These are phyloP conservation scores for Sarocladiaceae sp. DNA, from an alignment of 2,329 filamentous ascomycete genomes.

Conservation along the genomic window DNA sequence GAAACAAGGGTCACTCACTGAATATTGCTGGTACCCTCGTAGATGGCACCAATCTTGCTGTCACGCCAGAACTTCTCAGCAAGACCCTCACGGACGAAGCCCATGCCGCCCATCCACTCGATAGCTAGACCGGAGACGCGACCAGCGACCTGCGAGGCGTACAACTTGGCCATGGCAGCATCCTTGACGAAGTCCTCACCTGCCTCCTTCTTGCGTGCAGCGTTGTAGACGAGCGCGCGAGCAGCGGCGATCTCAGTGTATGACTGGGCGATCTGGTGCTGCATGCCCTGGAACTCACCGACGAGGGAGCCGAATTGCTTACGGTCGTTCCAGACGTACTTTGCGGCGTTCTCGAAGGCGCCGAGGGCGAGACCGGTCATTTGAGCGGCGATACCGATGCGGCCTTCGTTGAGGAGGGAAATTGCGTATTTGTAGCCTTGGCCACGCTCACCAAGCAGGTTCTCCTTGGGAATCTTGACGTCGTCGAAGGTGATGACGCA, in stretches of 20 bases:
- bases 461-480: conserved; percentile 81
- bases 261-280: conserved; percentile 95
- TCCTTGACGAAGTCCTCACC: conserved; percentile 93
- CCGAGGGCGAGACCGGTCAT: conserved; percentile 97
- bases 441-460: conserved; percentile 82
- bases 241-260: conserved; percentile 93
- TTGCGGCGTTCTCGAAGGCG: conserved; percentile 88
- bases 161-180: conserved; percentile 97
- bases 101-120: conserved; percentile 99
- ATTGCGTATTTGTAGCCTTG: conserved; percentile 99
- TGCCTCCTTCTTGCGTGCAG: conserved; percentile 95
- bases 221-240: conserved; percentile 90
- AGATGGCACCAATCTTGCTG: conserved; percentile 97
- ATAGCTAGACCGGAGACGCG: conserved; percentile 81
- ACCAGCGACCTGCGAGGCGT: conserved; percentile 86
- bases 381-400: conserved; percentile 96
- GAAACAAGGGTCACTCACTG: conserved; percentile 42
- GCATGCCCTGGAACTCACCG: conserved; percentile 98
- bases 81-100: conserved; percentile 91
- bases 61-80: conserved; percentile 98
- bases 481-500: conserved; percentile 98
- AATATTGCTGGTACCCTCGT: conserved; percentile 84
- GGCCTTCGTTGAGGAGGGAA: conserved; percentile 86
- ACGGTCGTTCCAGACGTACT: conserved; percentile 96
- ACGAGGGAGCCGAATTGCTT: conserved; percentile 93